phyloP scores from a whole-genome alignment of 2,329 filamentous ascomycete genomes.

The Colletotrichum limetticola region DNA sequence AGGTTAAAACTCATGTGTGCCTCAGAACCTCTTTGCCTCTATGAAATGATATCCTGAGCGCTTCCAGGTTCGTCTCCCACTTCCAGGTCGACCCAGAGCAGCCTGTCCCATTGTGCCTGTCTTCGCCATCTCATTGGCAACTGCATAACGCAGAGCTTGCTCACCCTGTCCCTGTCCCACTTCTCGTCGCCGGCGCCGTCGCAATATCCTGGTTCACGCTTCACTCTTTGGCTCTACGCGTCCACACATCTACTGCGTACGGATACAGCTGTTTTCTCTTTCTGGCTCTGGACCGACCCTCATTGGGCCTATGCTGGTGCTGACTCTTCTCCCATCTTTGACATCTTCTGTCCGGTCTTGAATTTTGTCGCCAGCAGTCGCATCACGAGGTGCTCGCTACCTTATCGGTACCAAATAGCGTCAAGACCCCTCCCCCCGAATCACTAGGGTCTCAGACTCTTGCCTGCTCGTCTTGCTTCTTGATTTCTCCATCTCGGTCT shows the following conservation, averaged over 20 bases:
- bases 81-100: not conserved
- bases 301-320: not conserved
- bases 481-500: not conserved
- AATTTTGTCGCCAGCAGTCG: not conserved
- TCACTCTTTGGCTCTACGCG: not conserved
- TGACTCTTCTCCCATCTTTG: not conserved
- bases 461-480: not conserved
- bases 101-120: not conserved
- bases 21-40: not conserved
- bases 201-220: not conserved
- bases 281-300: not conserved
- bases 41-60: not conserved
- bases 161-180: not conserved
- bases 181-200: not conserved
- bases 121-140: not conserved
- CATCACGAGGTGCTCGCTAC: not conserved
- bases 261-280: not conserved
- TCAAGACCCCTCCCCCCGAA: not conserved
- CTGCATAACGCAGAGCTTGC: not conserved
- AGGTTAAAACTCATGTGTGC: not conserved
- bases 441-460: not conserved
- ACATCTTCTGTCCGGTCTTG: not conserved
- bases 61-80: not conserved
- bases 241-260: not conserved
- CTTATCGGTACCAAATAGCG: not conserved